Evolutionary conservation across 352 stramenopile genomes (phyloP).

Genomic region (Labyrinthula sp.): DNA sequence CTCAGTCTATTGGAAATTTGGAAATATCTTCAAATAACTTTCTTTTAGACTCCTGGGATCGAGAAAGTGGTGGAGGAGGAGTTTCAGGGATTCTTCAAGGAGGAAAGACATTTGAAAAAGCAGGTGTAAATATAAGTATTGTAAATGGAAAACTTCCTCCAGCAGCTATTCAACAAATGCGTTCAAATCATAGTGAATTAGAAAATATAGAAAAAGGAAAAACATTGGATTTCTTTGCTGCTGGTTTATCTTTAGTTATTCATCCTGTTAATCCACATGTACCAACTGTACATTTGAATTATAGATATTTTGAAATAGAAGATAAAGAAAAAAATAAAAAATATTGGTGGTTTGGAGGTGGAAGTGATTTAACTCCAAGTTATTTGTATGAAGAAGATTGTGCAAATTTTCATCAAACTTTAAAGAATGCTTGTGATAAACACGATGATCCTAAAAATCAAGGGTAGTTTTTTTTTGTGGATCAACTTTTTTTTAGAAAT

Average conservation of each 20-base stretch:
- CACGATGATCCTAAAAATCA: conserved; percentile 58
- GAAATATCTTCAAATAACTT: conserved; percentile 69
- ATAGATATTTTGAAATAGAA: conserved; percentile 90
- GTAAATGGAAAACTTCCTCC: conserved; percentile 79
- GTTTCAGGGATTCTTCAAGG: conserved; percentile 78
- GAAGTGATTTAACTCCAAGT: conserved; percentile 83
- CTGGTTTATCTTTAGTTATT: conserved; percentile 78
- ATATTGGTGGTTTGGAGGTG: conserved; percentile 78
- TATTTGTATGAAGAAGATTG: conserved; percentile 86
- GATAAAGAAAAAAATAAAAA: conserved; percentile 42
- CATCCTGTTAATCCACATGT: conserved; percentile 44
- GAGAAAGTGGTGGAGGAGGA: conserved; percentile 68
- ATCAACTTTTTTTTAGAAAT: conserved; percentile 13
- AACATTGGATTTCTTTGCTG: conserved; percentile 38
- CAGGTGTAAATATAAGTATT: conserved; percentile 83
- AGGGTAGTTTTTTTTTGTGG: conserved; percentile 34
- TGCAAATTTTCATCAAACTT: conserved; percentile 88
- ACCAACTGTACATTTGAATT: conserved; percentile 91
- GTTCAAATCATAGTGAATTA: too few relatives aligned
- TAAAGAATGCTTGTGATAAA: conserved; percentile 80
- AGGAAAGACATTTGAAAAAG: conserved; percentile 90
- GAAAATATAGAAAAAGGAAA: too few relatives aligned
- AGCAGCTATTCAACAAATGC: conserved; percentile 54
- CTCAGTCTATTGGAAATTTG: conserved; percentile 56
- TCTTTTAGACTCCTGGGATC: conserved; percentile 74